These are phyloP conservation scores for Oenanthe javanica DNA, from an alignment of 140 eudicot genomes.

Conservation along the genomic window DNA sequence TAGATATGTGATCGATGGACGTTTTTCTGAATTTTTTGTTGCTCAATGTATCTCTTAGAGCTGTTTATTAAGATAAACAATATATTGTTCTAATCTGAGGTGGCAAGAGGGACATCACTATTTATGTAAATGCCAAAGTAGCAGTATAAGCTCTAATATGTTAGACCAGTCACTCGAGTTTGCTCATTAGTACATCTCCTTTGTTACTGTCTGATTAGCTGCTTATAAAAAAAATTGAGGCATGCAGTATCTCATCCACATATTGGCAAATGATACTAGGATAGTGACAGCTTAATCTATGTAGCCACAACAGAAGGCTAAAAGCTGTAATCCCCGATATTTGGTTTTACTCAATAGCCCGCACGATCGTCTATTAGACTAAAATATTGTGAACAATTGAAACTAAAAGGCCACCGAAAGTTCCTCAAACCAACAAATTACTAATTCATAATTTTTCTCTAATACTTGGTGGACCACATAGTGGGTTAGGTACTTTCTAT, in stretches of 20 bases:
- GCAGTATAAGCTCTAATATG: neutral
- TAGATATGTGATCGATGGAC: neutral
- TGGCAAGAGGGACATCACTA: neutral
- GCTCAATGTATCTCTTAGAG: neutral
- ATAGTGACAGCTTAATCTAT: neutral
- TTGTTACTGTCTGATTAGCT: neutral
- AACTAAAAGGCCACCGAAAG: neutral
- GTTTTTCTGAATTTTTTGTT: neutral
- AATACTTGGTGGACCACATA: neutral
- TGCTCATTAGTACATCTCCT: neutral
- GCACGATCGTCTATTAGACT: neutral
- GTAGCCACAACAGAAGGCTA: neutral
- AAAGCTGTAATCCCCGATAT: neutral
- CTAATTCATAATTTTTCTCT: neutral
- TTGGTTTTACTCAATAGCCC: neutral
- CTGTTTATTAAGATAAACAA: neutral
- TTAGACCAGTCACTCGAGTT: neutral
- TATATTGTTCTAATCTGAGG: neutral
- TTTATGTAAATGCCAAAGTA: neutral
- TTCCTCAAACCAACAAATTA: neutral
- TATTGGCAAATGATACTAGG: neutral
- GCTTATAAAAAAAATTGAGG: neutral
- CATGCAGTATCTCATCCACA: neutral
- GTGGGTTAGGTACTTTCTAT: neutral
- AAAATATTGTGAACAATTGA: neutral